Evolutionary conservation across 768 basidiomycete species (phyloP).

Genomic region (Amanita rimosa): DNA sequence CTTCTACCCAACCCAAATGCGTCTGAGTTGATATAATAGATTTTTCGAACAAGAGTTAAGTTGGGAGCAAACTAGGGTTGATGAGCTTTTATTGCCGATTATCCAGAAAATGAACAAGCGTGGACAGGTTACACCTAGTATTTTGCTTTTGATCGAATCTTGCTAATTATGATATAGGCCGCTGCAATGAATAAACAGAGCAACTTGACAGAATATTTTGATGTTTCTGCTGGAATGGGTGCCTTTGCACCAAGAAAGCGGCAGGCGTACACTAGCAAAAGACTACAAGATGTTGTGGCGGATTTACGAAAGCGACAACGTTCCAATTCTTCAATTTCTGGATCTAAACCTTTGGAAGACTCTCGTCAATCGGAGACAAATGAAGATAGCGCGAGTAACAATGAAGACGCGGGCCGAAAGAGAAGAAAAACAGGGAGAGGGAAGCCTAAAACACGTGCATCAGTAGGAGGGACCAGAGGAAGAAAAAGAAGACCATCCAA

Average conservation of each 20-base stretch:
- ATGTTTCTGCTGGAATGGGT: slow-evolving; percentile 53
- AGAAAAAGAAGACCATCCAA: slow-evolving; percentile 7
- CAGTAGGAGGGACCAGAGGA: slow-evolving; percentile 8
- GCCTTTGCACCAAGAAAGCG: slow-evolving; percentile 68
- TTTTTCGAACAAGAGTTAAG: slow-evolving; percentile 70
- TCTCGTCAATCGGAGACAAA: slow-evolving; percentile 8
- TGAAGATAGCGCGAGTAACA: slow-evolving; percentile 11
- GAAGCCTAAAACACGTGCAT: slow-evolving; percentile 7
- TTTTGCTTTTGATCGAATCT: background rate
- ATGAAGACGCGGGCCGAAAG: background rate
- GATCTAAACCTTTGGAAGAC: slow-evolving; percentile 14
- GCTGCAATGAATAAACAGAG: slow-evolving; percentile 67
- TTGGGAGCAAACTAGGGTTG: slow-evolving; percentile 76
- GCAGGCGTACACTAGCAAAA: slow-evolving; percentile 76
- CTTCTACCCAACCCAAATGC: background rate
- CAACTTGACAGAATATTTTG: slow-evolving; percentile 67
- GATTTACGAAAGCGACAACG: slow-evolving; percentile 60
- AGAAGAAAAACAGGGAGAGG: slow-evolving; percentile 4
- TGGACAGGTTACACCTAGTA: slow-evolving; percentile 40
- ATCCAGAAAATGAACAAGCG: slow-evolving; percentile 83
- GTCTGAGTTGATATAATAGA: slow-evolving; percentile 21
- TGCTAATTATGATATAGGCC: slow-evolving; percentile 25
- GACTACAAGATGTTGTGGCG: slow-evolving; percentile 77
- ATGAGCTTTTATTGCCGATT: slow-evolving; percentile 85
- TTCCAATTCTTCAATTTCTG: slow-evolving; percentile 15